phyloP scores from a whole-genome alignment of 2,329 filamentous ascomycete genomes.

The Monosporascus sp. region DNA sequence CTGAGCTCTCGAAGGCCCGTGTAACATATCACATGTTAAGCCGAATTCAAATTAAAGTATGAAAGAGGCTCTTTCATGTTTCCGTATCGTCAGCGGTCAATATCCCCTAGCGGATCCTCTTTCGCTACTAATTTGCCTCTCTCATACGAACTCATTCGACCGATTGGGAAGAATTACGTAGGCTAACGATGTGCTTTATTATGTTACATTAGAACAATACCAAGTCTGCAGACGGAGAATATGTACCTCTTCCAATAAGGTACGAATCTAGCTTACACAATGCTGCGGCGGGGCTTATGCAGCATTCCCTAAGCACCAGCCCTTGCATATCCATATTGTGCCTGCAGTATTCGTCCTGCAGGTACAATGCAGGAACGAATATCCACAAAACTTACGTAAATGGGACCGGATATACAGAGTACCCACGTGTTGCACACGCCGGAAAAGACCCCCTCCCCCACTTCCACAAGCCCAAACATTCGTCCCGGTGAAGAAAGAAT shows the following conservation, averaged over 20 bases:
- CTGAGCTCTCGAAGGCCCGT: not conserved
- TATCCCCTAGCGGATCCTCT: not conserved
- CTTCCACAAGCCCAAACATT: no score
- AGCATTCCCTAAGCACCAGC: conserved; percentile 13
- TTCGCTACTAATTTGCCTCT: not conserved
- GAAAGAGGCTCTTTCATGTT: not conserved
- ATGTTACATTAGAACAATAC: not conserved
- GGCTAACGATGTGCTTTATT: not conserved
- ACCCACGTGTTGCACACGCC: not conserved
- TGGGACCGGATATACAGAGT: not conserved
- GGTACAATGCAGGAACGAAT: conserved; percentile 18
- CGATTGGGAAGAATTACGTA: not conserved
- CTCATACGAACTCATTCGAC: not conserved
- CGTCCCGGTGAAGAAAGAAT: not conserved
- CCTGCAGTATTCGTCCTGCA: conserved; percentile 25
- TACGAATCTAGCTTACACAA: conserved; percentile 1
- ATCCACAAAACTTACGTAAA: not conserved
- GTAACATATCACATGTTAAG: not conserved
- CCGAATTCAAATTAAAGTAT: not conserved
- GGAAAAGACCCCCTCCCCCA: not conserved
- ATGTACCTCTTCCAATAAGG: conserved; percentile 7
- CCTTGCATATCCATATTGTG: conserved; percentile 26
- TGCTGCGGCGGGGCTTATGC: conserved; percentile 10
- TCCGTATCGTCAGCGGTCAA: not conserved
- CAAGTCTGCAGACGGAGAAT: conserved; percentile 7